Base-by-base conservation (phyloP, 208 protist species). In the Leishmania aethiopica region DNA sequence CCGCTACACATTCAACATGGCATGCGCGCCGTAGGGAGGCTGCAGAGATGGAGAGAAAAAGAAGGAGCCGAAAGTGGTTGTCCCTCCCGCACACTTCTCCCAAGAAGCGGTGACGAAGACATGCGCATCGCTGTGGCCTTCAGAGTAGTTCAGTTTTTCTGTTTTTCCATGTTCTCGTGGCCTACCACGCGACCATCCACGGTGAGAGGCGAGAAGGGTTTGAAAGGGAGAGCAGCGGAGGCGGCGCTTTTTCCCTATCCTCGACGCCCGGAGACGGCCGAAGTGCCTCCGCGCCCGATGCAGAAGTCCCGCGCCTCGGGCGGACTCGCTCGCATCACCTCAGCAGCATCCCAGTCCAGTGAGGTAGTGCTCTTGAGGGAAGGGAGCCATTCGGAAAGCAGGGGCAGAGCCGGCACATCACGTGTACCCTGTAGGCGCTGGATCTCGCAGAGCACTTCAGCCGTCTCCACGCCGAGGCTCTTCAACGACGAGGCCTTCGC, bases 241-340 rank as follows among this genome's bases (percentile, higher is more conserved):
- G 13, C 22, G 35, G 15, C 28, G 11, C 51, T 57, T 71, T n/a
- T 60, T 40, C 13, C 42, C 66, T 13, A 53, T 70, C 22, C 57
- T 57, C 59, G 75, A 71, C 11, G 75, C 32, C 28, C 75, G 3
- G 17, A 8, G 75, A 37, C 6, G n/a, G 49, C 3, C 6, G 60
- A 73, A 28, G 64, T 49, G 51, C 35, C 25, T 55, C n/a, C 0
- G 59, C 25, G 32, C 60, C n/a, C 40, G n/a, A 57, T 37, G 28
- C 15, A 79, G 62, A 79, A 79, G 59, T 57, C n/a, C 49, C 15
- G 13, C 40, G 81, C 51, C 57, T 77, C 55, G 35, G 70, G 62
- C 66, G 72, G 42, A 13, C n/a, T n/a, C 15, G 77, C 57, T 17
- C 42, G 59, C 45, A 73, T 35, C 15, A 28, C 10, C 8, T 17